A percentile compares a stretch with the other conserved stretches of the same genome.
Conservation (phyloP, 2,329 filamentous ascomycete genomes). For the Onygenales sp. region DNA sequence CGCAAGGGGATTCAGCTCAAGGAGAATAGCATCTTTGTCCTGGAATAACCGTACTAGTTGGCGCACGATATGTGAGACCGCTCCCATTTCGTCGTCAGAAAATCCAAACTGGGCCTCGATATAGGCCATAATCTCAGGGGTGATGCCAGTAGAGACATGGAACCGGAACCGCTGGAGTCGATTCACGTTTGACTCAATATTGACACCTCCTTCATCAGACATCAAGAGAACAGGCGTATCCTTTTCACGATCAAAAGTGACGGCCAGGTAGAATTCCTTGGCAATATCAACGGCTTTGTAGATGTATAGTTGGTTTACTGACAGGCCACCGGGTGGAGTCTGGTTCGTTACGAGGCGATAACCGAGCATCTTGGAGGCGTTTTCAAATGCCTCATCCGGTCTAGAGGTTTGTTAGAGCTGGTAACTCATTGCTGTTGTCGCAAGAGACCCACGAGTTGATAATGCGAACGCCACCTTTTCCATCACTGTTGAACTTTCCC, state of each 20-base stretch:
- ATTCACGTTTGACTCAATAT: slow-evolving; percentile 21
- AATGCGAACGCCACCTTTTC: slow-evolving; percentile 21
- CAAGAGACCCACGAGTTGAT: slow-evolving; percentile 14
- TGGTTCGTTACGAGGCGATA: slow-evolving; percentile 21
- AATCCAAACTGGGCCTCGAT: slow-evolving; percentile 25
- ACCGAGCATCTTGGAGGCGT: slow-evolving; percentile 21
- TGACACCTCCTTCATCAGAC: slow-evolving; percentile 23
- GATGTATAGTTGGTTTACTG: slow-evolving; percentile 28
- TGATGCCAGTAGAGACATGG: slow-evolving; percentile 18
- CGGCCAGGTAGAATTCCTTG: slow-evolving; percentile 32
- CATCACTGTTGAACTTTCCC: slow-evolving; percentile 20
- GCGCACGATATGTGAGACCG: slow-evolving; percentile 6
- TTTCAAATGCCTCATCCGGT: slow-evolving; percentile 17
- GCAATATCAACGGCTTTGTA: slow-evolving; percentile 22
- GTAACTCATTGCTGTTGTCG: background rate
- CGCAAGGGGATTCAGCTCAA: slow-evolving; percentile 35
- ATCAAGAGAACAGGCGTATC: slow-evolving; percentile 30
- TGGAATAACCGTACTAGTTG: slow-evolving; percentile 28
- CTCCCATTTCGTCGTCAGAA: slow-evolving; percentile 15
- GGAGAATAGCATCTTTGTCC: slow-evolving; percentile 38
- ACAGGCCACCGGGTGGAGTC: slow-evolving; percentile 17
- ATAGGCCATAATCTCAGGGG: slow-evolving; percentile 36
- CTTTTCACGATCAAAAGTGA: slow-evolving; percentile 37
- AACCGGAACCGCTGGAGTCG: slow-evolving; percentile 21
- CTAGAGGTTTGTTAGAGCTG: slow-evolving; percentile 5